Conservation (phyloP, 306 rosid species). For the Potentilla sterilis region DNA sequence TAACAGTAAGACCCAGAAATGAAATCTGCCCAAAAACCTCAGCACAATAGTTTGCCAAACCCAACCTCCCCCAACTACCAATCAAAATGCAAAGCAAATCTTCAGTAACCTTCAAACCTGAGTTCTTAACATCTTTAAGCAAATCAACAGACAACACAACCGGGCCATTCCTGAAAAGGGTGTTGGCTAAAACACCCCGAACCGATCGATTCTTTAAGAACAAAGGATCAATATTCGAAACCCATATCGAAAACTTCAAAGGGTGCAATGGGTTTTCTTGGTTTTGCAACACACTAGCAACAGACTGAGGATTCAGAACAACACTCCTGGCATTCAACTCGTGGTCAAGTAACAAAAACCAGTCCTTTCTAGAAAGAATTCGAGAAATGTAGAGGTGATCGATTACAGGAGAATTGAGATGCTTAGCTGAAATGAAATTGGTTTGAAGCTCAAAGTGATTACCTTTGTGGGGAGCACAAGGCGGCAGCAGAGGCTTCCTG, state of each 20-base stretch:
- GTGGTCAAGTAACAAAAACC: slow-evolving; percentile 59
- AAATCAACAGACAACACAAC: slow-evolving; percentile 58
- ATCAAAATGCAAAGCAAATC: slow-evolving; percentile 61
- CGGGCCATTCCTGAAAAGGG: slow-evolving; percentile 52
- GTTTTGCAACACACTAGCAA: slow-evolving; percentile 53
- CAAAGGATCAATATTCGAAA: slow-evolving; percentile 46
- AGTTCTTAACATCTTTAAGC: slow-evolving; percentile 48
- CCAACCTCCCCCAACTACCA: slow-evolving; percentile 87
- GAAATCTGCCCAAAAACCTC: slow-evolving; percentile 69
- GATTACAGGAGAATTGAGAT: slow-evolving; percentile 15
- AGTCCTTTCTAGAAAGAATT: slow-evolving; percentile 56
- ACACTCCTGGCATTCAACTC: slow-evolving; percentile 42
- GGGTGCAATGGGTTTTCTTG: slow-evolving; percentile 54
- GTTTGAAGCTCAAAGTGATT: slow-evolving; percentile 23
- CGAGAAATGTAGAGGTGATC: slow-evolving; percentile 50
- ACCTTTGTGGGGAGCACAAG: slow-evolving; percentile 36
- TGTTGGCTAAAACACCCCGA: slow-evolving; percentile 43
- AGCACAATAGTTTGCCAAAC: slow-evolving; percentile 64
- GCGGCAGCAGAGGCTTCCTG: slow-evolving; percentile 1
- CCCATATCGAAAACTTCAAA: slow-evolving; percentile 67
- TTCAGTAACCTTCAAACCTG: slow-evolving; percentile 50
- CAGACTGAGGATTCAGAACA: slow-evolving; percentile 43
- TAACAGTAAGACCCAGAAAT: slow-evolving; percentile 56
- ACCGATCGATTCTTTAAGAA: slow-evolving; percentile 42
- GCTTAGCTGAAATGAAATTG: slow-evolving; percentile 10